Evolutionary conservation across 371 early-diverging fungal genomes (phyloP), one percentile per base, ranked within the genome.

Genomic region (Mortierella polycephala): DNA sequence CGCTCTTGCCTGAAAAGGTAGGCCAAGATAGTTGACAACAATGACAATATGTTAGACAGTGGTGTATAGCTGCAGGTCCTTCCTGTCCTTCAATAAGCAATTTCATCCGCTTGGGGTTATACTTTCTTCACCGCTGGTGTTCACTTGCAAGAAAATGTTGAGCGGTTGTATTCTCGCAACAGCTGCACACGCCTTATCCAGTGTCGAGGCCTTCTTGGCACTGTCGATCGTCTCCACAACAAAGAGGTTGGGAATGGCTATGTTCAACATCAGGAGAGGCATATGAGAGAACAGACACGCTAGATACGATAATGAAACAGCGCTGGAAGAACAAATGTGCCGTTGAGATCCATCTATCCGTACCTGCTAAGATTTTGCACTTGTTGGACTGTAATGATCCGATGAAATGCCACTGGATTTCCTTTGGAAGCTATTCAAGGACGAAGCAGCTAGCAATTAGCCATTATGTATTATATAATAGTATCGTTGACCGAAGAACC

Each of bases 361-460:
- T 83, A 85, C 90, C 82, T 54, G 93, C 92, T 6, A 98, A 87
- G 2, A 82, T 65, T 76, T 97, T 98, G 85, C 94, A 94, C 75
- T 99, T 99, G 91, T 99, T 99, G 73, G 92, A 92, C 83, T 99
- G 98, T 21, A 98, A 84, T 18, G 91, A 84, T 46, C 97, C 99
- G 64, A 97, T 97, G 77, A 97, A 99, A 82, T 99, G 99, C 99
- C 98, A 99, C 61, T 90, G 89, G 82, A 94, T 94, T 69, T 92
- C 92, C 21, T 71, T 52, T 46, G 95, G 92, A 30, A 94, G 74
- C 86, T 88, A 76, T 20, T 30, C 30, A 30, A 30, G 12, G 41
- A 13, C 12, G n/a, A 13, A 47, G 9, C 23, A 30, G 18, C 46
- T 23, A 30, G 11, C 6, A 14, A 37, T 41, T 92, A 37, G 90